Base-by-base conservation (phyloP, 2,329 filamentous ascomycete species). In the Aureobasidium sp. region DNA sequence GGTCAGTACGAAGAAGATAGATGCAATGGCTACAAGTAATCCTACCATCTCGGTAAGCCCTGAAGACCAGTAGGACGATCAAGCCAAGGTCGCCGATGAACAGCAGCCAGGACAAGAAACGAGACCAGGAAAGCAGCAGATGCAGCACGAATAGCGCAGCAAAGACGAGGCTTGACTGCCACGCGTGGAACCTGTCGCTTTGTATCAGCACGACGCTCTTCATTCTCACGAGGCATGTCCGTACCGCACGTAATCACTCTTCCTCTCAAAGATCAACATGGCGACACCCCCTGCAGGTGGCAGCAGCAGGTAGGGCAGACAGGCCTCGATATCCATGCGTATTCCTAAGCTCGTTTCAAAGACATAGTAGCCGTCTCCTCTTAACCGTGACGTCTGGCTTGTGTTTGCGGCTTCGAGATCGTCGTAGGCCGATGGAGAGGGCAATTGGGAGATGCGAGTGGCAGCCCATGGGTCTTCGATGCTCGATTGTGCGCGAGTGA, bases 201-300 rank as follows among this genome's bases (percentile, higher is more conserved):
- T 1, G 59, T 35, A 46, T 57, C 37, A 61, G 31, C 29, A 53
- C 23, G 17, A 31, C 35, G 60, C 31, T 29, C 10, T 21, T 13
- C 8, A 3, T 10, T n/a, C 15, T 9, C 17, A 21, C 6, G 8
- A 5, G 0, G 33, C 2, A 47, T 27, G 13, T n/a, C 11, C 54
- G 17, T 47, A 93, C 89, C 94, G 83, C 61, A 99, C 94, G 74
- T 96, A 99, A 75, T 99, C 94, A 70, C 91, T 96, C 78, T 96
- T 94, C 70, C 92, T 85, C 80, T 99, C 94, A 64, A 93, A 72
- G 46, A 97, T 82, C 66, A 99, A 75, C 67, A 99, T 75, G 65
- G 96, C 73, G 27, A 96, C 89, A 3, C 88, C 89, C 2, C 93
- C 94, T 0, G 92, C 80, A 1, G 94, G 94, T 64, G 94, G 94